Base-by-base conservation (phyloP, 2,329 filamentous ascomycete genomes). In the Neopestalotiopsis rosae region DNA sequence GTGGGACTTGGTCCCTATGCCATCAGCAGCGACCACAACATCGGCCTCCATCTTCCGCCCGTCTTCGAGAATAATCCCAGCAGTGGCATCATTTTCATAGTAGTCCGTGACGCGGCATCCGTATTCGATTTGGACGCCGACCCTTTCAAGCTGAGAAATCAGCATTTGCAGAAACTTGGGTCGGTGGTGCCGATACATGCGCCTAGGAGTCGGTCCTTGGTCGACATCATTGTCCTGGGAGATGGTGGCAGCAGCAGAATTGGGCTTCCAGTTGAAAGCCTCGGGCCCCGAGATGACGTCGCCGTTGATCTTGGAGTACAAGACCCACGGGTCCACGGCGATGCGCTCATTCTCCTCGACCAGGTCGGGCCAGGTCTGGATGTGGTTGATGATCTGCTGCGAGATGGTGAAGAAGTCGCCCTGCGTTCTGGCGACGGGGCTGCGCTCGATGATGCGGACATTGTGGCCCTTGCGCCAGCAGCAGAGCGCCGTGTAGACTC, bases 281-380 rank as follows among this genome's bases (percentile, higher is more conserved):
- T 70, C 65, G 5, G 72, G 71, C 0, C 69, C 71, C 3, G 71
- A 68, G 6, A 76, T 65, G 20, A 34, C 69, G 12, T 76, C 71
- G 4, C 74, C 74, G 4, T 32, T 74, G 14, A 73, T 63, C 49
- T 72, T 75, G 59, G 75, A 70, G 38, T 72, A 76, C 3, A 72
- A 69, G 4, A 74, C 13, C 67, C 65, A 66, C 1, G 70, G 67
- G 24, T 75, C 70, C 7, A 65, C 34, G 24, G 69, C 69, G 42
- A 65, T 49, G 17, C 30, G 20, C 32, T 62, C 59, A 17, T 62
- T 62, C 59, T 62, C 59, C 30, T 65, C 62, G 20, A 14, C 62
- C 49, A 72, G 67, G 12, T 69, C 68, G 17, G 74, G 74, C 71
- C 72, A 76, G 2, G 65, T 67, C 67, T 68, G 67, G 30, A 69